Evolutionary conservation across 345 rosid species (phyloP), one percentile per base, ranked within the genome.

Genomic region (Theobroma cacao): DNA sequence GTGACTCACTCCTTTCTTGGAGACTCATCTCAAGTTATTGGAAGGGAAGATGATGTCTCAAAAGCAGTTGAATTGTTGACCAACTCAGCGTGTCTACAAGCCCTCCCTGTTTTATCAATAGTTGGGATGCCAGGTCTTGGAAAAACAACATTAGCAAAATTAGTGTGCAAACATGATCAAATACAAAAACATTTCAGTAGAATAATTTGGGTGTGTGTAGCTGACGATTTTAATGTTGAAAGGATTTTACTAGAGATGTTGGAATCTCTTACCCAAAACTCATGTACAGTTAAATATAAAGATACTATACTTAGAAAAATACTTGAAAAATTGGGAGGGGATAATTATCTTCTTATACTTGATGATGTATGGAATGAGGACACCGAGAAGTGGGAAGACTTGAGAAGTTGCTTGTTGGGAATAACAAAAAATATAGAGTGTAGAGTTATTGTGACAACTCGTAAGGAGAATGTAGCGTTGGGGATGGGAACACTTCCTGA

Each of bases 61-160:
- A 36, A 0, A 22, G 20, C 76, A 14, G 68, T 64, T 40, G 15
- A 74, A 7, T 11, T 73, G 59, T n/a, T 79, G 28, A 38, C 20
- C 65, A 22, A 14, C 31, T 82, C 62, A 30, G 12, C 20, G 11
- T 18, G 53, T 18, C 63, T 13, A 5, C 48, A 45, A 17, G 30
- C 26, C 4, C 33, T 82, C 12, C 15, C 59, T 0, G 58, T 53
- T 12, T 41, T 63, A 13, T 15, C 81, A 1, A 52, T 83, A 1
- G 74, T 83, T n/a, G 83, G 86, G 2, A 83, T 83, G 81, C 36
- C 58, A 0, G 83, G 86, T 7, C 38, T 83, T 26, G 86, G 86
- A 17, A 83, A 83, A 33, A 77, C 86, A 2, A 50, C 81, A 4
- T 9, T 83, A 36, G 83, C 81, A 11, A 30, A 75, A 33, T 9